These are phyloP conservation scores for Pichia occidentalis DNA, from an alignment of 805 yeast species.

Conservation along the genomic window DNA sequence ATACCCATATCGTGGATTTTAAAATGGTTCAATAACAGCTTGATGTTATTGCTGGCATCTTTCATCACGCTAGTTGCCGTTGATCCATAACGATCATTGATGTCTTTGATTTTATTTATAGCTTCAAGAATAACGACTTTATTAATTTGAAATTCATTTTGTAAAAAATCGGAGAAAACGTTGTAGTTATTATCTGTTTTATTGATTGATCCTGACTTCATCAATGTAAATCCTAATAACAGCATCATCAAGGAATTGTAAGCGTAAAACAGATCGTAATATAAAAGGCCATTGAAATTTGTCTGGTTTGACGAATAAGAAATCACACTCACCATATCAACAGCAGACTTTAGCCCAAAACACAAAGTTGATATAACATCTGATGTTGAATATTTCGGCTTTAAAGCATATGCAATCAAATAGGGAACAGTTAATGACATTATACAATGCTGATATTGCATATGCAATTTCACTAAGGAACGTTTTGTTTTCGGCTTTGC, in stretches of 20 bases:
- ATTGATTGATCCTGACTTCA: conserved; percentile 11
- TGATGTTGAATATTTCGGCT: conserved; percentile 22
- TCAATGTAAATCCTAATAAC: conserved; percentile 29
- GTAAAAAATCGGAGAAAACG: conserved; percentile 11
- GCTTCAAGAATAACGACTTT: conserved; percentile 12
- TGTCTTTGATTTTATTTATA: conserved; percentile 14
- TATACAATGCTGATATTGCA: conserved; percentile 28
- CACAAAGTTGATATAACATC: conserved; percentile 27
- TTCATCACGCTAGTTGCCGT: conserved; percentile 26
- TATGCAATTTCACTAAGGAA: conserved; percentile 28
- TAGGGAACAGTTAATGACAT: conserved; percentile 31
- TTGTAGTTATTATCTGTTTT: conserved; percentile 5
- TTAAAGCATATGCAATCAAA: conserved; percentile 25
- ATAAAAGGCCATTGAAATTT: conserved; percentile 29
- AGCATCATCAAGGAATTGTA: conserved; percentile 32
- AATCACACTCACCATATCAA: conserved; percentile 25
- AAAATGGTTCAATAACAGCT: conserved; percentile 22
- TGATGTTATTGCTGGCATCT: conserved; percentile 29
- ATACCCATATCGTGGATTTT: conserved; percentile 8
- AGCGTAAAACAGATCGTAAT: conserved; percentile 32
- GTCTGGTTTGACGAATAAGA: conserved; percentile 12
- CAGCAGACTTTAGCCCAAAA: conserved; percentile 29
- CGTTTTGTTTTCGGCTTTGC: conserved; percentile 18
- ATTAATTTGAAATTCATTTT: conserved; percentile 9
- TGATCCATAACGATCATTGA: conserved; percentile 14